Base-by-base conservation (phyloP, 75 land plant species). In the Isoetes taiwanensis region DNA sequence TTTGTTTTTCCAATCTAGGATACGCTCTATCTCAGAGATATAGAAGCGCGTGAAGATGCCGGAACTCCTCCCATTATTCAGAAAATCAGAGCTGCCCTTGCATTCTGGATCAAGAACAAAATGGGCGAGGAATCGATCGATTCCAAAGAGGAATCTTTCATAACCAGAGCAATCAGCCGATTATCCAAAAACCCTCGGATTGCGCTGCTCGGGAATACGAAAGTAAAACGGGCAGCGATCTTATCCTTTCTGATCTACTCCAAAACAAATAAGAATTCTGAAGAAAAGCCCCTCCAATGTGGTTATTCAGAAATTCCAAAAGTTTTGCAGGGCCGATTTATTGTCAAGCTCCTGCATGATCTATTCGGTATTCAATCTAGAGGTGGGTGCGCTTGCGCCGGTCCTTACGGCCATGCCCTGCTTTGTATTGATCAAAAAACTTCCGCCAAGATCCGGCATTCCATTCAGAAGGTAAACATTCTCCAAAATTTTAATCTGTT, bases 81-180 rank as follows among this genome's bases (percentile, higher is more conserved):
- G 54, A 85, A 64, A 43, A 74, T 76, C 2, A 64, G 76, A 62
- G 76, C 82, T 24, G 70, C 90, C 3, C 57, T 85, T 48, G 73
- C 79, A 1, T 85, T 85, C 57, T 85, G 85, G 90, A 77, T 81
- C 21, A 85, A 81, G 54, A 81, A 81, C 30, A 77, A 70, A 64
- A 70, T 85, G 34, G 90, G 85, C 8, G 59, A 71, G 41, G 6
- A 62, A 26, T 34, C 66, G 28, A 81, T 81, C 14, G 59, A 63
- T 16, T 23, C 28, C 6, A 43, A 27, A 3, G 90, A 85, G 58
- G 1, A 43, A 0, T 23, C 2, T 2, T 69, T 61, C 50, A 58
- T 72, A 2, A 37, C 69, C 21, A 63, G 23, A 10, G 82, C 90
- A 6, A 32, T 81, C 0, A 21, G 55, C 1, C 64, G 79, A 61